phyloP scores from a whole-genome alignment of 1,284 basidiomycete species.

The Amylostereum chailletii region DNA sequence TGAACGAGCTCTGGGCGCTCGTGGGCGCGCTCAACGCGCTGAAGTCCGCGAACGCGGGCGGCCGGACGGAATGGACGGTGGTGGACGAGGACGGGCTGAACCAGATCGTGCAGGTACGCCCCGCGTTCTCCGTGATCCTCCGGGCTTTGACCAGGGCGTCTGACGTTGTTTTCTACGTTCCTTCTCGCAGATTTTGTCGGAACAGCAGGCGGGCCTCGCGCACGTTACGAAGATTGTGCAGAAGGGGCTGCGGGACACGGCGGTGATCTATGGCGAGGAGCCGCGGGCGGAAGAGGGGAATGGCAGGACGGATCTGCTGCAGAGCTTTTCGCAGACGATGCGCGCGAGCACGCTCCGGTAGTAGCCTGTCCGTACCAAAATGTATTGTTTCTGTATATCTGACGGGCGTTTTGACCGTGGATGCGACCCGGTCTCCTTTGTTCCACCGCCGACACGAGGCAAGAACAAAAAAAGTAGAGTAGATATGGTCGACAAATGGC shows the following conservation, averaged over 20 bases:
- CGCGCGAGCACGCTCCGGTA: constrained; percentile 28
- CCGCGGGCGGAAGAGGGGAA: constrained; percentile 27
- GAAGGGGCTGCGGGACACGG: constrained; percentile 60
- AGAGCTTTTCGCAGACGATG: constrained; percentile 22
- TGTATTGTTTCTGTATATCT: too few relatives aligned
- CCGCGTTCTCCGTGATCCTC: constrained; percentile 1
- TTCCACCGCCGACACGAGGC: too few relatives aligned
- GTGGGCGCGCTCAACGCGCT: constrained; percentile 71
- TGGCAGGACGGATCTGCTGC: constrained; percentile 12
- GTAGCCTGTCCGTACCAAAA: constrained; percentile 1
- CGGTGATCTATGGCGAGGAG: constrained; percentile 54
- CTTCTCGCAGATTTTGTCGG: constrained; percentile 54
- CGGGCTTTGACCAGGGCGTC: background rate
- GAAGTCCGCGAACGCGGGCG: constrained; percentile 39
- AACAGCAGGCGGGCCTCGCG: constrained; percentile 74
- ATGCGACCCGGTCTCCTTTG: background rate
- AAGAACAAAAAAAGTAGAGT: too few relatives aligned
- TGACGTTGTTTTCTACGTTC: constrained; percentile 1
- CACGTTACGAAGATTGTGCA: constrained; percentile 73
- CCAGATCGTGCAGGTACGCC: constrained; percentile 64
- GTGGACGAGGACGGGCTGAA: constrained; percentile 78
- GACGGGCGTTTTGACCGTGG: background rate
- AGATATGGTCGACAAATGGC: too few relatives aligned
- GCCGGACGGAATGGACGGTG: constrained; percentile 67
- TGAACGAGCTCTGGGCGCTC: constrained; percentile 82